Conservation (phyloP, 306 rosid genomes). For the Casuarina cunninghamiana region DNA sequence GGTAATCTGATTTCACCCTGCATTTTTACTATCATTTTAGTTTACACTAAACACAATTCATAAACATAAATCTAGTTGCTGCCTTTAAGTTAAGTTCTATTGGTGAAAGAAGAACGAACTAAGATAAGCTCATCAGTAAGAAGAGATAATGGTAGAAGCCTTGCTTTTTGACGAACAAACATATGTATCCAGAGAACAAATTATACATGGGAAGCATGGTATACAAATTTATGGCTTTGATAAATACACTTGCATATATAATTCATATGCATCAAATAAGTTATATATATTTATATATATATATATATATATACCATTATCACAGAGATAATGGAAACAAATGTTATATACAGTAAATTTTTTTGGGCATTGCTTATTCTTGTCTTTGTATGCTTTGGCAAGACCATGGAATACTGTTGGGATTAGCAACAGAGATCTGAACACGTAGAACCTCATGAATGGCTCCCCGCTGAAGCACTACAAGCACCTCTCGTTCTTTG, state of each 20-base stretch:
- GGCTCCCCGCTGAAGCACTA: constrained; percentile 79
- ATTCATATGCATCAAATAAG: not conserved
- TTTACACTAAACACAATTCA: too few relatives aligned
- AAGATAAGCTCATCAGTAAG: not conserved
- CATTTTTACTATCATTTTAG: too few relatives aligned
- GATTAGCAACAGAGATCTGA: constrained; percentile 53
- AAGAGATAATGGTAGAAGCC: not conserved
- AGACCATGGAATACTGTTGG: constrained; percentile 31
- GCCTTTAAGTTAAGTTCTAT: not conserved
- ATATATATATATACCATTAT: not conserved
- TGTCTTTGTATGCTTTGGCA: constrained; percentile 13
- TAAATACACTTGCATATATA: not conserved
- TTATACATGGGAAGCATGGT: not conserved
- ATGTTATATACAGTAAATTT: not conserved
- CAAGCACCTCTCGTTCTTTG: constrained; percentile 51
- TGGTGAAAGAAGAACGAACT: not conserved
- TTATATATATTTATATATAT: too few relatives aligned
- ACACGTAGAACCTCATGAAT: constrained; percentile 74
- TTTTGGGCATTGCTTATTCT: not conserved
- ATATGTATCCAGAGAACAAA: not conserved
- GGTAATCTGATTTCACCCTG: too few relatives aligned
- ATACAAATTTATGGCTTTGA: not conserved
- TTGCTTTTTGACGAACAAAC: not conserved
- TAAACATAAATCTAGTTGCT: not conserved
- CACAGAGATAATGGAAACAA: not conserved